Percentiles rank a stretch among this genome's conserved stretches.
Conservation (phyloP, 352 stramenopile species). For the Saprolegnia parasitica region DNA sequence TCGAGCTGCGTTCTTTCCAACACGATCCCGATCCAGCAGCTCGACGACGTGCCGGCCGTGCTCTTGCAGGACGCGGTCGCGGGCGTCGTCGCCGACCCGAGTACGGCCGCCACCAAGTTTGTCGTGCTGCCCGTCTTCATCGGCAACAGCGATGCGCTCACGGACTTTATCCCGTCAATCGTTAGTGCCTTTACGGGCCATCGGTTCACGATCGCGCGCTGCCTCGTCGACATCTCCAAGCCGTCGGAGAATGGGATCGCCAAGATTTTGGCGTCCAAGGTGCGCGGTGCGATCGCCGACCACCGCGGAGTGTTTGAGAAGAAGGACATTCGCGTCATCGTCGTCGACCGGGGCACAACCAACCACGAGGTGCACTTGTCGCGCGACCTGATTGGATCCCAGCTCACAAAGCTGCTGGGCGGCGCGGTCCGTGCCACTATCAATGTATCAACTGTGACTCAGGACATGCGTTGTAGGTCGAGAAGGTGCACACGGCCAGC, state of each 20-base stretch:
- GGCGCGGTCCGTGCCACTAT: background rate
- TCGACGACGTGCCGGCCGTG: constrained; percentile 62
- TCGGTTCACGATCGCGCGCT: constrained; percentile 38
- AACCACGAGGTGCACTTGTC: constrained; percentile 65
- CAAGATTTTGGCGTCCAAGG: constrained; percentile 53
- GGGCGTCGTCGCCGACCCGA: constrained; percentile 20
- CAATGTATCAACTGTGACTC: background rate
- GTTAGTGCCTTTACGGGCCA: constrained; percentile 13
- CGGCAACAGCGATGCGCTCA: constrained; percentile 66
- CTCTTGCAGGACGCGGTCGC: constrained; percentile 56
- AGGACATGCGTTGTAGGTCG: no score
- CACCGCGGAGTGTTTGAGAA: constrained; percentile 8
- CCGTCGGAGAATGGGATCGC: constrained; percentile 53
- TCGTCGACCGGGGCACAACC: constrained; percentile 73
- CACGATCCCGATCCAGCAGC: constrained; percentile 47
- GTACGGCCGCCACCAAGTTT: constrained; percentile 32
- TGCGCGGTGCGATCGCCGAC: constrained; percentile 39
- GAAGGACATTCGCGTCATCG: constrained; percentile 49
- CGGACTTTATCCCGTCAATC: constrained; percentile 65
- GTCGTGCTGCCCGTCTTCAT: constrained; percentile 79
- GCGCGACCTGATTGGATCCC: constrained; percentile 49
- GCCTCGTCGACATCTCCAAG: constrained; percentile 51
- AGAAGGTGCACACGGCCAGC: constrained; percentile 49
- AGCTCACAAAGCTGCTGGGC: constrained; percentile 42
- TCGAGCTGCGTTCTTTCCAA: constrained; percentile 78